phyloP scores from a whole-genome alignment of 163 green algal species.

The Trebouxia gelatinosa region DNA sequence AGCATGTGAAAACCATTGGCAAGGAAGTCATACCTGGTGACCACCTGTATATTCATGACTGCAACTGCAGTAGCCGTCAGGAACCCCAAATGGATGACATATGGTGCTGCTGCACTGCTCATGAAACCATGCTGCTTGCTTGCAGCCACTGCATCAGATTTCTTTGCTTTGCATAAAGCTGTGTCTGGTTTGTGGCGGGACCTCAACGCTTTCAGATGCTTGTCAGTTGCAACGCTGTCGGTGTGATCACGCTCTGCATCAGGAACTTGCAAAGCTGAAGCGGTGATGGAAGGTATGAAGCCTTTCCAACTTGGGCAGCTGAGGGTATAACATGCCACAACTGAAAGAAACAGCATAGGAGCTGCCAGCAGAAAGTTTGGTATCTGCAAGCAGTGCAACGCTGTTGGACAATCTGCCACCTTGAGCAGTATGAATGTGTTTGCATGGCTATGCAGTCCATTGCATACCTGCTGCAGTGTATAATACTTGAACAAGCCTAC shows the following conservation, averaged over 20 bases:
- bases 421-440: not conserved
- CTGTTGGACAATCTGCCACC: not conserved
- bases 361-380: constrained; percentile 85
- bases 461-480: constrained; percentile 54
- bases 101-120: constrained; percentile 46
- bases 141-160: not conserved
- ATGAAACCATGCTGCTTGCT: constrained; percentile 35
- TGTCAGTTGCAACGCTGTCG: not conserved
- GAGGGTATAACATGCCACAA: constrained; percentile 46
- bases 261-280: no score
- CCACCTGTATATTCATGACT: constrained; percentile 91
- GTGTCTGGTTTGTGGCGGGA: not conserved
- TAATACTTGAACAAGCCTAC: constrained; percentile 86
- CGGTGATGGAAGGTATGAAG: no score
- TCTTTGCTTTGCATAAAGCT: not conserved
- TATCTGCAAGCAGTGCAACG: constrained; percentile 50
- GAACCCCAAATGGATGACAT: constrained; percentile 74
- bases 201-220: not conserved
- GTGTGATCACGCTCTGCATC: not conserved
- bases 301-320: constrained; percentile 35
- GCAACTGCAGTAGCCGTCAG: constrained; percentile 57
- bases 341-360: constrained; percentile 60
- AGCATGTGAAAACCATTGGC: no score
- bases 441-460: not conserved
- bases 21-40: constrained; percentile 68